Evolutionary conservation across 139 green algal species (phyloP).

Genomic region (Zygnema circumcarinatum): DNA sequence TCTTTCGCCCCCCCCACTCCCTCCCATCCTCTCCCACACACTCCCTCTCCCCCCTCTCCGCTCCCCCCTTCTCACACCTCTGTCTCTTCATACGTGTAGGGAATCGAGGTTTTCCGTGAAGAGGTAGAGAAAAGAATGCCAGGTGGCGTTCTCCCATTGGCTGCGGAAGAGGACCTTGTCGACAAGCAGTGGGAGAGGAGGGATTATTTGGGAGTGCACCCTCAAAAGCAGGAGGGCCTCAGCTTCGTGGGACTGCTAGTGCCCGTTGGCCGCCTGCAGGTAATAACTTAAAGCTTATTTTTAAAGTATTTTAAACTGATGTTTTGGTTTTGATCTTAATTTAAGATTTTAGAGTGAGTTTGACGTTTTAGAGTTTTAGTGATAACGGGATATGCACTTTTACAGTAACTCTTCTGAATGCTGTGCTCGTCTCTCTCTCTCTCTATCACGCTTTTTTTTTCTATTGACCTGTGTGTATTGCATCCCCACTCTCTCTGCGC

Average conservation of each 20-base stretch:
- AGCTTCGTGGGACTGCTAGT: conserved; percentile 80
- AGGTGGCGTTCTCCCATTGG: conserved; percentile 27
- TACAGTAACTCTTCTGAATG: no score
- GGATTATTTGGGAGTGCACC: conserved; percentile 83
- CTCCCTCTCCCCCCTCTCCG: not conserved
- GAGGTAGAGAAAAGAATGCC: conserved; percentile 83
- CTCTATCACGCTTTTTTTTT: no score
- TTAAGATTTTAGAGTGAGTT: no score
- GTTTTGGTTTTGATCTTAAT: conserved; percentile 39
- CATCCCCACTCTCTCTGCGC: not conserved
- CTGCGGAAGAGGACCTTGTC: conserved; percentile 48
- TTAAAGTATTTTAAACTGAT: conserved; percentile 5
- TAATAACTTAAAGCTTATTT: no score
- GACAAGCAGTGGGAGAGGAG: conserved; percentile 51
- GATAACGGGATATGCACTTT: no score
- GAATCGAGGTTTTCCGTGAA: conserved; percentile 70
- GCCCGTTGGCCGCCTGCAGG: conserved; percentile 83
- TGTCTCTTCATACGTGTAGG: no score
- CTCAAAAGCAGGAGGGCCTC: conserved; percentile 86
- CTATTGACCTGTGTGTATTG: no score
- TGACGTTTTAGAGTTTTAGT: no score
- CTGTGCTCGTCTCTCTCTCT: no score
- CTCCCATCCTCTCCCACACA: not conserved
- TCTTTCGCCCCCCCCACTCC: no score
- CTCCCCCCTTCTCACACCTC: no score